Conservation (phyloP, 2,329 filamentous ascomycete species). For the Rutstroemia sp. region DNA sequence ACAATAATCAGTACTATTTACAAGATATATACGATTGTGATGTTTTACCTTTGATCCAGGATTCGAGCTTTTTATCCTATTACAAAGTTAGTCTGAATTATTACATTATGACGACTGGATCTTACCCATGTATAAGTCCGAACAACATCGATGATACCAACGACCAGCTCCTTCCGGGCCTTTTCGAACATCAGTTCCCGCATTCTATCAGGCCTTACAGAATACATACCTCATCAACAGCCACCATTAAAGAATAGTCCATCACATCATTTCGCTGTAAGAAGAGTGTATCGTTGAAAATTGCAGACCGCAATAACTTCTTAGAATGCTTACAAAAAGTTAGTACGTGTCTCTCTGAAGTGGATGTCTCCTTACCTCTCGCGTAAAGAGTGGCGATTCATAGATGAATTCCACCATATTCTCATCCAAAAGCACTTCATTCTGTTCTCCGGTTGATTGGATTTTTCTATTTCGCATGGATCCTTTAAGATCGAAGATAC, state of each 20-base stretch:
- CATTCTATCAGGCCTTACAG: neutral
- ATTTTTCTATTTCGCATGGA: constrained; percentile 99
- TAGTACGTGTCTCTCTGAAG: neutral
- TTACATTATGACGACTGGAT: too few relatives aligned
- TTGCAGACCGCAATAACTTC: constrained; percentile 80
- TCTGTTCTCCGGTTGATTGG: constrained; percentile 87
- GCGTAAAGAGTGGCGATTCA: constrained; percentile 87
- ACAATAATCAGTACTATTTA: too few relatives aligned
- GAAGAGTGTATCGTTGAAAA: constrained; percentile 98
- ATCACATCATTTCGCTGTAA: constrained; percentile 93
- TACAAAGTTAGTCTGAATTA: neutral
- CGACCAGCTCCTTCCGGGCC: constrained; percentile 78
- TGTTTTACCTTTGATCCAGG: constrained; percentile 74
- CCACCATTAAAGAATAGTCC: constrained; percentile 98
- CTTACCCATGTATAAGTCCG: constrained; percentile 88
- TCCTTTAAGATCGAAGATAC: constrained; percentile 93
- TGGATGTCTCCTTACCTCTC: constrained; percentile 45
- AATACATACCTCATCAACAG: constrained; percentile 65
- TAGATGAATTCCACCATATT: constrained; percentile 99
- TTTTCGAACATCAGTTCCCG: constrained; percentile 6
- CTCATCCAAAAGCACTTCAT: constrained; percentile 93
- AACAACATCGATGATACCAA: constrained; percentile 98
- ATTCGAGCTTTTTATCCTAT: constrained; percentile 87
- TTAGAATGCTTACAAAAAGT: constrained; percentile 60
- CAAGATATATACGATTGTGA: neutral